Conservation (phyloP, 2,329 filamentous ascomycete genomes). For the Xylariales sp. region DNA sequence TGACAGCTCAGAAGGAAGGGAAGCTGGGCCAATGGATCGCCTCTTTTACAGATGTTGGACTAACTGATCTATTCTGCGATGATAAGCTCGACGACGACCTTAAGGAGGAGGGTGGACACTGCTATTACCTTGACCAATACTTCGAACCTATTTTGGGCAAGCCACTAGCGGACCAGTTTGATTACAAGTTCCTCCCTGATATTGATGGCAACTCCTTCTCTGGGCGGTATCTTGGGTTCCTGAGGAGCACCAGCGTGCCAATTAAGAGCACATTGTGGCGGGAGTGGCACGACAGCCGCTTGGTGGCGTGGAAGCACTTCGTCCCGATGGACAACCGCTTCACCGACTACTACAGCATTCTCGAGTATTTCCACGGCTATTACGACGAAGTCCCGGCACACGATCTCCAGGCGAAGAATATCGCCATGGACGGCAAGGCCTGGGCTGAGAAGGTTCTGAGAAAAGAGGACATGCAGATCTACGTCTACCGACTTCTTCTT, state of each 20-base stretch:
- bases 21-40: slow-evolving; percentile 46
- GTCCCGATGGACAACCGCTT: slow-evolving; percentile 75
- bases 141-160: slow-evolving; percentile 35
- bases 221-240: slow-evolving; percentile 64
- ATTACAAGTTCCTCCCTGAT: slow-evolving; percentile 67
- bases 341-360: slow-evolving; percentile 65
- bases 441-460: slow-evolving; percentile 68
- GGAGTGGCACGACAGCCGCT: slow-evolving; percentile 75
- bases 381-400: slow-evolving; percentile 34
- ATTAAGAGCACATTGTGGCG: slow-evolving; percentile 75
- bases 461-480: slow-evolving; percentile 70
- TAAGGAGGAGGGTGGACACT: slow-evolving; percentile 29
- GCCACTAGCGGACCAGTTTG: slow-evolving; percentile 49
- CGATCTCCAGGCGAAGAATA: slow-evolving; percentile 57
- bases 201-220: slow-evolving; percentile 73
- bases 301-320: slow-evolving; percentile 76
- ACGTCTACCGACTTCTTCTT: slow-evolving; percentile 59
- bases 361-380: slow-evolving; percentile 71
- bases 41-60: slow-evolving; percentile 44
- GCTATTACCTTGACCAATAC: slow-evolving; percentile 44
- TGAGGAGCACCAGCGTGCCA: slow-evolving; percentile 64
- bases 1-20: slow-evolving; percentile 40
- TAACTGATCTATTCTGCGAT: slow-evolving; percentile 51
- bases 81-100: slow-evolving; percentile 20
- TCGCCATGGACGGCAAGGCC: slow-evolving; percentile 59